Evolutionary conservation across 495 filamentous ascomycete genomes (phyloP).

Genomic region (Annulohypoxylon nitens): DNA sequence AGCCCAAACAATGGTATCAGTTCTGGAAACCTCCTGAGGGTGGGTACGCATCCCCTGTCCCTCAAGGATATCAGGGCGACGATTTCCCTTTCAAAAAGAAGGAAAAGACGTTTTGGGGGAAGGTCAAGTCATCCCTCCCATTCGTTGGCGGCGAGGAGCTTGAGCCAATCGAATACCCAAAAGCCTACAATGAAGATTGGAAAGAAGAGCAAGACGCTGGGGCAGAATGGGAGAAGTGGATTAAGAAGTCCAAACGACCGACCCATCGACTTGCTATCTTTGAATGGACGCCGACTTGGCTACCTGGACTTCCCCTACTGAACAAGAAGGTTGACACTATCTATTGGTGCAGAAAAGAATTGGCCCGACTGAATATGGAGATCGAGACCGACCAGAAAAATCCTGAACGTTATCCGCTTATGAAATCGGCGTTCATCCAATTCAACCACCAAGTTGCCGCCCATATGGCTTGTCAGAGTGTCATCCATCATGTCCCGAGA

Average conservation of each 20-base stretch:
- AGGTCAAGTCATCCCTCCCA: constrained; percentile 58
- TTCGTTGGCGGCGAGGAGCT: constrained; percentile 55
- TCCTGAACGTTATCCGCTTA: constrained; percentile 88
- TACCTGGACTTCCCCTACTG: constrained; percentile 82
- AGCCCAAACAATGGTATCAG: constrained; percentile 63
- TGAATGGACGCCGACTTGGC: constrained; percentile 75
- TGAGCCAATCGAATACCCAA: constrained; percentile 72
- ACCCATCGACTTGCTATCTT: constrained; percentile 87
- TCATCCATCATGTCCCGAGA: constrained; percentile 91
- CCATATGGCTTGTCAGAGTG: constrained; percentile 96
- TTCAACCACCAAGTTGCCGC: constrained; percentile 98
- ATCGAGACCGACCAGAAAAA: constrained; percentile 92
- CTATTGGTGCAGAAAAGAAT: constrained; percentile 87
- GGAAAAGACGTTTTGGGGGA: constrained; percentile 59
- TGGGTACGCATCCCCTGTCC: constrained; percentile 66
- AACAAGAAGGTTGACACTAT: constrained; percentile 96
- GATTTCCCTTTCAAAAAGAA: constrained; percentile 57
- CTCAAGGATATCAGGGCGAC: constrained; percentile 60
- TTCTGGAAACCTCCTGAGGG: constrained; percentile 68
- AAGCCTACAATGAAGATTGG: constrained; percentile 75
- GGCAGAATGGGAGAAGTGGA: constrained; percentile 87
- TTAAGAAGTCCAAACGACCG: constrained; percentile 84
- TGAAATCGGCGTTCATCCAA: constrained; percentile 99
- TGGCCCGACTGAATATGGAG: constrained; percentile 91
- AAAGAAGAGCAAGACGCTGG: constrained; percentile 72